Evolutionary conservation across 352 stramenopile genomes (phyloP), one percentile per base, ranked within the genome.

Genomic region (Phytophthora pini): DNA sequence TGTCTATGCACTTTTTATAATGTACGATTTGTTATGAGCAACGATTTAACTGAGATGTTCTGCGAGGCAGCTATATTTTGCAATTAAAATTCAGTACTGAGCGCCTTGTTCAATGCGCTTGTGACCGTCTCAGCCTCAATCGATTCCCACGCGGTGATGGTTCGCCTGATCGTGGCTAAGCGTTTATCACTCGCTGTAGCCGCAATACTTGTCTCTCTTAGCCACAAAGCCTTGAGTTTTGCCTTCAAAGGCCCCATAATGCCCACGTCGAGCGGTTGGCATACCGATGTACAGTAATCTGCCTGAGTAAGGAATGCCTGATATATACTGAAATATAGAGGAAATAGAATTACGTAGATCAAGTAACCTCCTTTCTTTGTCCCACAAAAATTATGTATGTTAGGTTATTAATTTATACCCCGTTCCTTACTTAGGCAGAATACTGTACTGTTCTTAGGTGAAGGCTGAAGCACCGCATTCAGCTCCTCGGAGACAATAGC

Each of bases 231-330:
- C 43, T 58, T 64, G 7, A 61, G 26, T 15, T 65, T 65, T 7
- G 24, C 12, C 17, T 61, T 56, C 17, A 61, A 27, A 4, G 41
- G 54, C 2, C 40, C 54, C 62, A 70, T 65, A 5, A 70, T 46
- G 22, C 55, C 54, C 15, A 70, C 54, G 9, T 60, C 55, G 13
- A 77, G 65, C 17, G 65, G 53, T 34, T 70, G 79, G 11, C 46
- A 59, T 0, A 43, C 67, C 1, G 54, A 70, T 1, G 61, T 70
- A 0, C 54, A 20, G 17, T 20, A 20, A 20, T 20, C 17, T 20
- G 17, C 17, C 17, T 20, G 17, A 20, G 17, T 20, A 20, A 20
- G 17, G 17, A 20, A 20, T 20, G 17, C 17, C 17, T 20, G 17
- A 20, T 20, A 20, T 20, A 1, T 20, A 20, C 17, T 20, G 17